Percentiles rank a stretch among this genome's conserved stretches.
These are phyloP conservation scores for Fusarium devonianum DNA, from an alignment of 2,329 filamentous ascomycete species.

Conservation along the genomic window DNA sequence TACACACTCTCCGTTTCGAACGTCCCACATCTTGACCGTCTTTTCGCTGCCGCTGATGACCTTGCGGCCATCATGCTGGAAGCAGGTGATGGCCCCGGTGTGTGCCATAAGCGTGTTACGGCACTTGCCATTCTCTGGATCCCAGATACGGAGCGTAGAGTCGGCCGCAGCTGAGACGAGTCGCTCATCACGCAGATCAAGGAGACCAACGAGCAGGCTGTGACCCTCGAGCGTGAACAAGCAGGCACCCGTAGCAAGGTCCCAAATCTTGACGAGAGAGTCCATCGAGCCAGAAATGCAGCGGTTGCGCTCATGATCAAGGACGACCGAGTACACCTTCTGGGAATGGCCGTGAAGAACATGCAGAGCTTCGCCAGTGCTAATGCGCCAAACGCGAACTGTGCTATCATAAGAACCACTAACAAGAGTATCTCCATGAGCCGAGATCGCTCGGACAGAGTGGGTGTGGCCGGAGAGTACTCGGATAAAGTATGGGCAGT, in stretches of 20 bases:
- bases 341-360: constrained; percentile 85
- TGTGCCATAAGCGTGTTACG: constrained; percentile 91
- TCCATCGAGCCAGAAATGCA: constrained; percentile 99
- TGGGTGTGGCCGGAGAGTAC: constrained; percentile 86
- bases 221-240: constrained; percentile 93
- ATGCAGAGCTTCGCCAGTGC: constrained; percentile 87
- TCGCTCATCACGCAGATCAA: constrained; percentile 88
- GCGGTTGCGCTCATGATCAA: constrained; percentile 88
- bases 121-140: constrained; percentile 90
- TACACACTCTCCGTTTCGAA: constrained; percentile 88
- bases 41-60: constrained; percentile 96
- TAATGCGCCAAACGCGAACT: constrained; percentile 96
- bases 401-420: constrained; percentile 97
- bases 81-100: constrained; percentile 97
- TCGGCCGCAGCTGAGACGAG: constrained; percentile 96
- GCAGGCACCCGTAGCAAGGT: constrained; percentile 82
- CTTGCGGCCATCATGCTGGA: constrained; percentile 96
- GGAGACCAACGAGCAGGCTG: constrained; percentile 85
- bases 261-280: constrained; percentile 97
- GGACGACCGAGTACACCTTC: constrained; percentile 96
- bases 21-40: constrained; percentile 98
- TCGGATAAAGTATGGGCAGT: constrained; percentile 95
- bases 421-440: constrained; percentile 93
- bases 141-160: constrained; percentile 95
- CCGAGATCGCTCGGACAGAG: constrained; percentile 94